These are phyloP conservation scores for Dianthus caryophyllus DNA, from an alignment of 148 eudicot genomes.

Conservation along the genomic window DNA sequence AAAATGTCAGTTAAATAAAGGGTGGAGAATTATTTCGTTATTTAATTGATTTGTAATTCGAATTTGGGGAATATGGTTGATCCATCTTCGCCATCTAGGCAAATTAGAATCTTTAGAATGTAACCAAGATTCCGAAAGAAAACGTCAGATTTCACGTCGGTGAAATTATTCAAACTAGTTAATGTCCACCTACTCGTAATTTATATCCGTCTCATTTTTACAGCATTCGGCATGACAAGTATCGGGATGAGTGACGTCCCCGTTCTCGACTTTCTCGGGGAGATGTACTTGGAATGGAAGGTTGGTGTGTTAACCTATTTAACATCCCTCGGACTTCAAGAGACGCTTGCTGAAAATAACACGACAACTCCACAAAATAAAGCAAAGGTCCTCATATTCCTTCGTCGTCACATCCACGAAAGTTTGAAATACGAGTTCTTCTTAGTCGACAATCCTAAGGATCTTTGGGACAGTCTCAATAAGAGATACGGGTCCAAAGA, in stretches of 20 bases:
- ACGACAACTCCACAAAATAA: not conserved
- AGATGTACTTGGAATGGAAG: not conserved
- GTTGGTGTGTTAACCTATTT: not conserved
- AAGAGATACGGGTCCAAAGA: not conserved
- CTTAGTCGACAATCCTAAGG: not conserved
- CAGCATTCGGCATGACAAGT: constrained; percentile 3
- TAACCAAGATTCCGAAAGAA: too few relatives aligned
- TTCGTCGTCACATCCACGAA: not conserved
- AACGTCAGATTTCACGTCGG: too few relatives aligned
- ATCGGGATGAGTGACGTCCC: too few relatives aligned
- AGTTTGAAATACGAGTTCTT: not conserved
- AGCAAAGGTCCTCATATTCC: not conserved
- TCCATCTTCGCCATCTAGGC: too few relatives aligned
- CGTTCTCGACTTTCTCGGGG: not conserved
- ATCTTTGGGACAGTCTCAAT: not conserved
- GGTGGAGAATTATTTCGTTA: too few relatives aligned
- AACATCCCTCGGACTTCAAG: not conserved
- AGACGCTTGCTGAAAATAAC: too few relatives aligned
- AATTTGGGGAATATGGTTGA: too few relatives aligned
- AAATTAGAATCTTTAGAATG: too few relatives aligned
- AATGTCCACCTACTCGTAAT: too few relatives aligned
- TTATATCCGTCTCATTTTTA: not conserved
- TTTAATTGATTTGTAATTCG: too few relatives aligned
- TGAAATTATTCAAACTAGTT: too few relatives aligned
- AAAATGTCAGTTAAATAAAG: too few relatives aligned